Evolutionary conservation across 257 asterid species (phyloP).

Genomic region (Thymus quinquecostatus): DNA sequence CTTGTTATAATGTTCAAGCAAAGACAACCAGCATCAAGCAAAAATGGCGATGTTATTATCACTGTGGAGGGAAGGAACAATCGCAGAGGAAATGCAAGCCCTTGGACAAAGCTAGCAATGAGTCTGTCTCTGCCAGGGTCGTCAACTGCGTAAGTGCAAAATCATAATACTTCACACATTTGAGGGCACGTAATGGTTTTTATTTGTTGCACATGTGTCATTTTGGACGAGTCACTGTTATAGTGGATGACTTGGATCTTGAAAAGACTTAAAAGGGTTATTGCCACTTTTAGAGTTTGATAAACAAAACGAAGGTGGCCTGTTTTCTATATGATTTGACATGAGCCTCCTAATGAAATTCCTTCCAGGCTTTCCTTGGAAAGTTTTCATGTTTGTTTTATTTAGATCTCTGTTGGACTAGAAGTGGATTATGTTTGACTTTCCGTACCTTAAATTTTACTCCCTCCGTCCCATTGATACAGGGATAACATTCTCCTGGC

Average conservation of each 20-base stretch:
- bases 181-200: slow-evolving; percentile 21
- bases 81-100: slow-evolving; percentile 55
- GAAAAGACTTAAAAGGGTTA: neutral
- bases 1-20: slow-evolving; percentile 80
- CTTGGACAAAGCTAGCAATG: slow-evolving; percentile 94
- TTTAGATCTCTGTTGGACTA: neutral
- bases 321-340: slow-evolving; percentile 22
- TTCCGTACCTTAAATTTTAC: neutral
- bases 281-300: slow-evolving; percentile 7
- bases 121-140: slow-evolving; percentile 83
- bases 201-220: slow-evolving; percentile 11
- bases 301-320: slow-evolving; percentile 1
- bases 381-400: neutral
- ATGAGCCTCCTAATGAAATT: slow-evolving; percentile 2
- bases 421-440: slow-evolving; percentile 7
- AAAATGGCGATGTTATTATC: slow-evolving; percentile 70
- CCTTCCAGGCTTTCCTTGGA: neutral
- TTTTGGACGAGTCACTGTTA: slow-evolving; percentile 4
- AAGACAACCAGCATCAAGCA: slow-evolving; percentile 99
- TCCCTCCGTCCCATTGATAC: too few relatives aligned
- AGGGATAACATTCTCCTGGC: too few relatives aligned
- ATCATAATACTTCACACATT: slow-evolving; percentile 13
- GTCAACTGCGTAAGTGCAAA: slow-evolving; percentile 52
- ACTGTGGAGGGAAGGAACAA: slow-evolving; percentile 65
- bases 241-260: slow-evolving; percentile 22